These are phyloP conservation scores for Maudiozyma turicensis DNA, from an alignment of 805 yeast species.

Conservation along the genomic window DNA sequence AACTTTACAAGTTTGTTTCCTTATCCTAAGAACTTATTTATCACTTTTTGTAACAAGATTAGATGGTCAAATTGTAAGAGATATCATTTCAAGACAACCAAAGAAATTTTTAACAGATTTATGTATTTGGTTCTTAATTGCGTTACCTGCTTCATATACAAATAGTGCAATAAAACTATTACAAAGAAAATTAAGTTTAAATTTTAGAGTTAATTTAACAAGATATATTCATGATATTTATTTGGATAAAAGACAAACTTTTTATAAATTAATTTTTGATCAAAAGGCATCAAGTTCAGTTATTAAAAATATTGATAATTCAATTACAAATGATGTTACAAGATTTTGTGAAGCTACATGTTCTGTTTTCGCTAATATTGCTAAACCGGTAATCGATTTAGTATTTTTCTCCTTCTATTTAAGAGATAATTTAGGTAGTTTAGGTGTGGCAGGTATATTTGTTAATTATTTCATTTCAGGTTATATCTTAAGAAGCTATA, in stretches of 20 bases:
- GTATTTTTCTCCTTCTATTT: constrained; percentile 76
- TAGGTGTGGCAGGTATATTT: constrained; percentile 78
- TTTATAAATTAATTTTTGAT: constrained; percentile 69
- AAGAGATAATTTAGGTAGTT: constrained; percentile 74
- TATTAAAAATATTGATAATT: constrained; percentile 64
- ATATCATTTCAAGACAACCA: constrained; percentile 74
- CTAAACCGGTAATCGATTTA: constrained; percentile 84
- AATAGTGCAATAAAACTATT: constrained; percentile 81
- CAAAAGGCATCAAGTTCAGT: constrained; percentile 32
- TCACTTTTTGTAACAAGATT: constrained; percentile 76
- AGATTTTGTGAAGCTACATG: constrained; percentile 75
- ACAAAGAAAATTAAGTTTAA: constrained; percentile 65
- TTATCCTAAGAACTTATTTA: constrained; percentile 77
- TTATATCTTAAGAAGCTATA: constrained; percentile 52
- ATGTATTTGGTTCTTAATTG: constrained; percentile 79
- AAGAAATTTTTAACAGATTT: constrained; percentile 66
- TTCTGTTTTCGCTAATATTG: constrained; percentile 76
- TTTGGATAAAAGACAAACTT: constrained; percentile 68
- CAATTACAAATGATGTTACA: constrained; percentile 75
- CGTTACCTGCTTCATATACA: constrained; percentile 87
- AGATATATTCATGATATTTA: constrained; percentile 88
- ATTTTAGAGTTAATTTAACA: constrained; percentile 73
- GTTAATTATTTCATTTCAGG: constrained; percentile 77
- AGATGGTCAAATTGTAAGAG: constrained; percentile 88
- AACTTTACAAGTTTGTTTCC: constrained; percentile 60